Evolutionary conservation across 2,329 filamentous ascomycete species (phyloP).

Genomic region (Aspergillus transmontanensis): DNA sequence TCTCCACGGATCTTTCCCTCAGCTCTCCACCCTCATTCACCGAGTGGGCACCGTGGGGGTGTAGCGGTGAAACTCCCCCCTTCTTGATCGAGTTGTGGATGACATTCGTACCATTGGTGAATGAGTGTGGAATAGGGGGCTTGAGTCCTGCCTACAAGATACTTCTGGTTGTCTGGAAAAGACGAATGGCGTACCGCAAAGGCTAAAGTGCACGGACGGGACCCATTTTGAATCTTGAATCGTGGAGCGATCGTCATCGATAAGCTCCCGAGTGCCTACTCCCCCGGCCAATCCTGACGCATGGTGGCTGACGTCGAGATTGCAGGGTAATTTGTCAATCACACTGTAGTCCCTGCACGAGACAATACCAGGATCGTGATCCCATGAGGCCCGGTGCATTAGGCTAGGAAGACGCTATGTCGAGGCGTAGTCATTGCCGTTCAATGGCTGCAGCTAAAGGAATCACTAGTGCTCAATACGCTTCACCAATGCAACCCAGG

Average conservation of each 20-base stretch:
- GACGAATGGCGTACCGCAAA: neutral
- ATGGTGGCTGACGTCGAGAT: slow-evolving; percentile 1
- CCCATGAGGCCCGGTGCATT: neutral
- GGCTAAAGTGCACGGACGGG: neutral
- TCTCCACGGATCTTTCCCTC: neutral
- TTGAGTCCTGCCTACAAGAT: neutral
- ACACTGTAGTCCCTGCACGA: slow-evolving; percentile 2
- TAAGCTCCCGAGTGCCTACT: neutral
- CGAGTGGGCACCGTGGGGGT: too few relatives aligned
- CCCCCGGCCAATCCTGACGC: slow-evolving; percentile 1
- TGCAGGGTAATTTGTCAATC: slow-evolving; percentile 5
- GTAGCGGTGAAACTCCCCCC: neutral
- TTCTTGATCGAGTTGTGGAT: neutral
- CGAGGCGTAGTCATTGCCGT: neutral
- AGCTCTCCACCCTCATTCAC: neutral
- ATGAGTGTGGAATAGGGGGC: neutral
- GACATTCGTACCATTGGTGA: neutral
- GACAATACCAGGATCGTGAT: slow-evolving; percentile 5
- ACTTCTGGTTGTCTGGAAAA: neutral
- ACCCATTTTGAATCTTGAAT: neutral
- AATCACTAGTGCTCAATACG: neutral
- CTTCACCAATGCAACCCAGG: neutral
- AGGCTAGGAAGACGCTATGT: neutral
- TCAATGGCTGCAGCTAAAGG: neutral
- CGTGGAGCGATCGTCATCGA: slow-evolving; percentile 1